Conservation (phyloP, 805 yeast genomes). For the Teunomyces kruisii region DNA sequence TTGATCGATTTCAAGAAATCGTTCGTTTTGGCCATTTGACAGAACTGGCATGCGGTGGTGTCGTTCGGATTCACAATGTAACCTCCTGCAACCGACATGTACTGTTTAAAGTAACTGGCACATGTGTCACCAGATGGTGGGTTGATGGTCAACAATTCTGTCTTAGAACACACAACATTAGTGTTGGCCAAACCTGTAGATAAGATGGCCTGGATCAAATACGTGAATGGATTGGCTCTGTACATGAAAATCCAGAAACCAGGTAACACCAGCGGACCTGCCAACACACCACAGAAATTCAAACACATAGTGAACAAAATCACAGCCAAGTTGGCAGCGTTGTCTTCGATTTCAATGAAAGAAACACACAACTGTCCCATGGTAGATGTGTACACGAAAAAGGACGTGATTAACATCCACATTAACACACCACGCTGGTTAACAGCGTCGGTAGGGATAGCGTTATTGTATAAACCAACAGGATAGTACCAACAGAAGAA, state of each 20-base stretch:
- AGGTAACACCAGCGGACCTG: conserved; percentile 60
- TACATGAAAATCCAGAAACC: conserved; percentile 87
- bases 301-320: conserved; percentile 61
- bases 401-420: conserved; percentile 43
- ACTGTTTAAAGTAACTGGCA: conserved; percentile 49
- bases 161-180: conserved; percentile 24
- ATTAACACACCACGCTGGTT: conserved; percentile 60
- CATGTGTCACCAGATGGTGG: conserved; percentile 65
- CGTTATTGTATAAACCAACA: conserved; percentile 41
- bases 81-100: conserved; percentile 48
- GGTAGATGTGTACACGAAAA: conserved; percentile 55
- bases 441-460: conserved; percentile 48
- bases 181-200: conserved; percentile 50
- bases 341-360: conserved; percentile 56
- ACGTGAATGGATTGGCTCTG: conserved; percentile 70
- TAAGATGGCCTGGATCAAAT: conserved; percentile 60
- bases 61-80: conserved; percentile 55
- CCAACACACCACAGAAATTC: conserved; percentile 78
- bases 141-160: conserved; percentile 27
- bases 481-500: conserved; percentile 48
- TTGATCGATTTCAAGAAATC: conserved; percentile 50
- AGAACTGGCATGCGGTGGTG: conserved; percentile 49
- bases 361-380: conserved; percentile 61
- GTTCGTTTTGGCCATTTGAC: conserved; percentile 56
- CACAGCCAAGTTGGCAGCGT: conserved; percentile 62